Percentiles rank a stretch among this genome's conserved stretches.
Evolutionary conservation across 495 filamentous ascomycete genomes (phyloP).

Genomic region (Aspergillus coremiiformis): DNA sequence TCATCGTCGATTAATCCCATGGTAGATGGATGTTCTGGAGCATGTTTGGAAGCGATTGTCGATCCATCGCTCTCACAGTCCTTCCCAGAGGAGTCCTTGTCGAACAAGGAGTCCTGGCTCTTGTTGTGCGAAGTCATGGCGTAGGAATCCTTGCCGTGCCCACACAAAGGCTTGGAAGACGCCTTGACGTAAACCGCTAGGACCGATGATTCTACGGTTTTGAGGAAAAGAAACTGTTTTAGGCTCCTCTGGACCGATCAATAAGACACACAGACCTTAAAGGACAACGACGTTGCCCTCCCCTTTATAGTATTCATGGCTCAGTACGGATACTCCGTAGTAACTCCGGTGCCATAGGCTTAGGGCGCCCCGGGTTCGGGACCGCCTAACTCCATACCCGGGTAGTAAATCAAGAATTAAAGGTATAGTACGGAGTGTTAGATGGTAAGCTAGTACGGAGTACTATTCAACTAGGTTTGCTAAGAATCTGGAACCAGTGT

Average conservation of each 20-base stretch:
- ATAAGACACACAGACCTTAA: neutral
- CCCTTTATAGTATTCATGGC: neutral
- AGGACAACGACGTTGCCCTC: neutral
- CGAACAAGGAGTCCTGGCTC: neutral
- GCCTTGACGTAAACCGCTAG: neutral
- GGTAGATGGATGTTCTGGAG: neutral
- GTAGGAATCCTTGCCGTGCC: neutral
- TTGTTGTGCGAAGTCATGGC: neutral
- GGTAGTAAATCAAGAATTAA: no score
- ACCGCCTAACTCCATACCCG: neutral
- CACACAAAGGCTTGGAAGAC: neutral
- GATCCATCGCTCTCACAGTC: neutral
- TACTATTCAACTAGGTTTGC: no score
- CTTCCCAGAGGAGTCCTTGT: neutral
- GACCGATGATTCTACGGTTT: no score
- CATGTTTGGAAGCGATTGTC: neutral
- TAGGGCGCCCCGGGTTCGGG: no score
- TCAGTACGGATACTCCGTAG: no score
- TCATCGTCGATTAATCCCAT: conserved; percentile 11
- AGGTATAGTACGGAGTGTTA: no score
- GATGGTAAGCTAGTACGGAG: no score
- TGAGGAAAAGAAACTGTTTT: no score
- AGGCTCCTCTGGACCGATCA: neutral
- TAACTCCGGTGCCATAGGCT: no score
- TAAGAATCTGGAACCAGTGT: no score